Conservation (phyloP, 2,329 filamentous ascomycete genomes). For the Beauveria varroae region DNA sequence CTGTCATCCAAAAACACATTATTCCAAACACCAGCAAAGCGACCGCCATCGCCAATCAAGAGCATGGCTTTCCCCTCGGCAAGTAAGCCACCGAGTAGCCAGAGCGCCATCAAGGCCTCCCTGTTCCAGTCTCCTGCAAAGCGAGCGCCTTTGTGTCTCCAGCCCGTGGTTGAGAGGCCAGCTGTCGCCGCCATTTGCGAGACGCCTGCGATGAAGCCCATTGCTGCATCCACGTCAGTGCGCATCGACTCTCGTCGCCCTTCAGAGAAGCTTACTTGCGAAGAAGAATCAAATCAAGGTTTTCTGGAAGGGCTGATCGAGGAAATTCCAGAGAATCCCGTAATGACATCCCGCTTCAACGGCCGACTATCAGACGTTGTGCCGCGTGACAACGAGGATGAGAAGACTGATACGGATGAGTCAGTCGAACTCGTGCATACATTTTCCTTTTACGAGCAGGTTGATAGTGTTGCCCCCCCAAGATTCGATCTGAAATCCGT, state of each 20-base stretch:
- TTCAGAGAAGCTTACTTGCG: slow-evolving; percentile 31
- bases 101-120: slow-evolving; percentile 38
- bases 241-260: slow-evolving; percentile 20
- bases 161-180: slow-evolving; percentile 23
- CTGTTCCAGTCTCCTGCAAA: slow-evolving; percentile 48
- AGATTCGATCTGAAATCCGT: neutral
- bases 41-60: slow-evolving; percentile 38
- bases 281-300: slow-evolving; percentile 21
- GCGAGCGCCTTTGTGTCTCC: slow-evolving; percentile 29
- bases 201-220: slow-evolving; percentile 29
- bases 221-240: slow-evolving; percentile 25
- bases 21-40: slow-evolving; percentile 44
- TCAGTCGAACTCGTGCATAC: slow-evolving; percentile 11
- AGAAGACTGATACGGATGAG: slow-evolving; percentile 22
- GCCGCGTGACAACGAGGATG: slow-evolving; percentile 30
- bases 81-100: slow-evolving; percentile 21
- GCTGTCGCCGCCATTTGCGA: slow-evolving; percentile 18
- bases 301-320: slow-evolving; percentile 18
- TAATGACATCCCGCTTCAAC: slow-evolving; percentile 32
- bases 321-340: slow-evolving; percentile 27
- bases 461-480: neutral
- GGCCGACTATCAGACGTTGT: slow-evolving; percentile 39
- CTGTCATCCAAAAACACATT: slow-evolving; percentile 31
- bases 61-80: slow-evolving; percentile 22
- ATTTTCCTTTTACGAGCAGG: slow-evolving; percentile 3